Evolutionary conservation across 2,329 filamentous ascomycete genomes (phyloP), one percentile per base, ranked within the genome.

Genomic region (Monosporascus sp.): DNA sequence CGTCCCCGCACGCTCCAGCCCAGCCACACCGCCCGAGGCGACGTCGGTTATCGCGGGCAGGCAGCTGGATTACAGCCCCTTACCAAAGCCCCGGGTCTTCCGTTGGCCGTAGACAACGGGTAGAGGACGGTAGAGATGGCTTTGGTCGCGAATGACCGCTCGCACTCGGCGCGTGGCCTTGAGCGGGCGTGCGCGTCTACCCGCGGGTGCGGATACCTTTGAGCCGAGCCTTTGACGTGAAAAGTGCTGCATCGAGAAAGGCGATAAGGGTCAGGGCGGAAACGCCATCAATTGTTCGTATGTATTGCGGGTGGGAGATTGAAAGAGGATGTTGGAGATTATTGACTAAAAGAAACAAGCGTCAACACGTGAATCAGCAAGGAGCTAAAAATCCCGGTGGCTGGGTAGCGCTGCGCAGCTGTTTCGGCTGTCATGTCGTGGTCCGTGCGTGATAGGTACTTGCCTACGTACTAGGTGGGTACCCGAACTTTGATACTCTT

Each of bases 11-110:
- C 54, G 54, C 56, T 48, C 56, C 52, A 15, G 56, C 56, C 52
- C 56, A 56, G 54, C 56, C 56, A 58, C 49, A 53, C 52, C 50
- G 54, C 44, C 54, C 56, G 50, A 58, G 52, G 46, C 37, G 54
- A 58, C 52, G 24, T 24, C 52, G 50, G 56, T 56, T 47, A 56
- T 53, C 52, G 54, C 54, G 48, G 52, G 14, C 56, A 58, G 56
- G 54, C 54, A 53, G 50, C 43, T 50, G 43, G 20, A 38, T 51
- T 51, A 8, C 49, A 49, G 18, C 54, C 52, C 56, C 56, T 58
- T 58, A 45, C 54, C 56, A 55, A 50, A 51, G 52, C 52, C 56
- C 56, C 54, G 50, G 56, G 56, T 56, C 56, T 58, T 58, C 56
- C 52, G 56, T 56, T 47, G 48, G 50, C 56, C 56, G 56, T 55